Evolutionary conservation across 2,329 filamentous ascomycete species (phyloP), one percentile per base, ranked within the genome.

Genomic region (Calcarisporium arbuscula): DNA sequence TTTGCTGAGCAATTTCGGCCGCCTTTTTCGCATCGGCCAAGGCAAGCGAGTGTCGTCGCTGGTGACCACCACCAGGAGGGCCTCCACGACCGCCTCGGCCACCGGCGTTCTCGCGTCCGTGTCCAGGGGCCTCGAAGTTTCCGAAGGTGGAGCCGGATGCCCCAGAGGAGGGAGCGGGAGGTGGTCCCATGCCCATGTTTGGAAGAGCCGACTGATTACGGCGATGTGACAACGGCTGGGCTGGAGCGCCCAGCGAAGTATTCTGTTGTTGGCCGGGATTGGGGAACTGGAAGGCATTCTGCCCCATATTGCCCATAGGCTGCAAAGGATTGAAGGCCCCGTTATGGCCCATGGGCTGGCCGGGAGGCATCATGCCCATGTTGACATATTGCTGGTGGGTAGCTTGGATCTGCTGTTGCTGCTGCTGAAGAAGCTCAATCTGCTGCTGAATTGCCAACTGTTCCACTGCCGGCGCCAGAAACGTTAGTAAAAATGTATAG

Each of bases 361-460:
- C 83, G 34, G 85, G 82, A 49, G 84, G 82, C 52, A 96, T 81
- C 75, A 96, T 88, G 60, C 87, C 87, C 85, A 95, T 89, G 62
- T 92, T 95, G 53, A 95, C 83, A 70, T 95, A 95, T 66, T 96
- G 90, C 65, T 95, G 89, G 56, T 95, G 88, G 45, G 87, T 92
- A 51, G 87, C 87, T 65, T 94, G 86, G 56, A 96, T 94, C 60
- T 95, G 89, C 63, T 96, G 89, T 61, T 96, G 92, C 62, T 96
- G 92, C 61, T 95, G 88, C 68, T 96, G 90, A 55, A 96, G 74
- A 57, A 94, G 76, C 66, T 96, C 90, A 56, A 96, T 95, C 67
- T 96, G 90, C 70, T 95, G 90, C 68, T 95, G 89, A 59, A 96
- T 89, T 57, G 87, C 87, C 58, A 95, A 78, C 75, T 95, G 89